Conservation (phyloP, 2,329 filamentous ascomycete genomes). For the Claviceps quebecensis region DNA sequence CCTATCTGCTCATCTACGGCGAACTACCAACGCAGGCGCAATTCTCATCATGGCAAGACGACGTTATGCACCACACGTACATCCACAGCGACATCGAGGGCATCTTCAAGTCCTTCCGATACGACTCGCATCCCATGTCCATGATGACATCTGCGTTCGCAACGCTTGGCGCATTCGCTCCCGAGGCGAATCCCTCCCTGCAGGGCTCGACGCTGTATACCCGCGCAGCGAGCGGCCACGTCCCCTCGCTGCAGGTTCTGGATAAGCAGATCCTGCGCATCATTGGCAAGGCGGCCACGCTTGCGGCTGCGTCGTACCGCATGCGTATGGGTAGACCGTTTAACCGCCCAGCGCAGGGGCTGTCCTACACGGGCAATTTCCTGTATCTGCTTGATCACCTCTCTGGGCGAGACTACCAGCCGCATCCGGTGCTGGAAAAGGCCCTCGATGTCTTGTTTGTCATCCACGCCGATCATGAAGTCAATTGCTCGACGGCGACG, state of each 20-base stretch:
- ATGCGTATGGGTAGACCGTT: conserved; percentile 38
- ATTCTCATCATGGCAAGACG: conserved; percentile 27
- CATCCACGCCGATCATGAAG: conserved; percentile 44
- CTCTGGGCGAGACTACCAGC: conserved; percentile 30
- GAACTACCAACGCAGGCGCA: conserved; percentile 31
- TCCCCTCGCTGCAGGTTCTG: conserved; percentile 26
- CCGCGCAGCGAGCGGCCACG: conserved; percentile 26
- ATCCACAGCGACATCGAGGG: conserved; percentile 34
- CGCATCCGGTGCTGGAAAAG: conserved; percentile 34
- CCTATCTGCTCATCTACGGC: conserved; percentile 37
- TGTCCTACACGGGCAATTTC: conserved; percentile 41
- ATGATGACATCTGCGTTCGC: conserved; percentile 36
- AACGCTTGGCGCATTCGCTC: conserved; percentile 33
- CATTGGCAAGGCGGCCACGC: conserved; percentile 35
- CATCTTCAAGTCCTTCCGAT: conserved; percentile 36
- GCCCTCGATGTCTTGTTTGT: conserved; percentile 40
- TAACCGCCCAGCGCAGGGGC: conserved; percentile 30
- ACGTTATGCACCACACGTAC: conserved; percentile 37
- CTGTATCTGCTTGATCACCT: conserved; percentile 39
- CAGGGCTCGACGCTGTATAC: conserved; percentile 36
- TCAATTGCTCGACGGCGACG: conserved; percentile 42
- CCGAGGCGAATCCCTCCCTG: conserved; percentile 35
- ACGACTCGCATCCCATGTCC: conserved; percentile 38
- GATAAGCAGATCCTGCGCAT: conserved; percentile 40
- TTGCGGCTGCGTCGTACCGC: conserved; percentile 36